These are phyloP conservation scores for Nitzschia sp. DNA, from an alignment of 108 stramenopile species.

Conservation along the genomic window DNA sequence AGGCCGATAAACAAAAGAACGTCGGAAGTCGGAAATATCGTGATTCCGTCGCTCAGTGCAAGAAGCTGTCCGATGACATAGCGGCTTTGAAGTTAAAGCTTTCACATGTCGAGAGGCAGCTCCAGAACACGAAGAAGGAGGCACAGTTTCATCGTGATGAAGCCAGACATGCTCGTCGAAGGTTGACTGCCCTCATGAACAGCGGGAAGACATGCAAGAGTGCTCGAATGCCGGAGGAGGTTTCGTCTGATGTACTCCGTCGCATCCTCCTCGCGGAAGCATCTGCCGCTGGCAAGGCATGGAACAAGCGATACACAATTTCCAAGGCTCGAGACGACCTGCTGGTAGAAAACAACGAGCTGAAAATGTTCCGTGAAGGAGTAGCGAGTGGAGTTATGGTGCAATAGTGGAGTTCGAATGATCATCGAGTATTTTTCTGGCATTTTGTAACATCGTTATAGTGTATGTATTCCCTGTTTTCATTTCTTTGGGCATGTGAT, in stretches of 20 bases:
- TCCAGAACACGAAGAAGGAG: slow-evolving; percentile 5
- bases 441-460: too few relatives aligned
- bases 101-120: not conserved
- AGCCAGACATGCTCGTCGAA: not conserved
- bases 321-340: not conserved
- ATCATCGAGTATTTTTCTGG: too few relatives aligned
- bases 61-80: slow-evolving; percentile 6
- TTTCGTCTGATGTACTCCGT: not conserved
- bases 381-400: not conserved
- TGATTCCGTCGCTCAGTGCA: slow-evolving; percentile 13
- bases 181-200: slow-evolving; percentile 9
- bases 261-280: not conserved
- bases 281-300: not conserved
- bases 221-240: too few relatives aligned
- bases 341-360: not conserved
- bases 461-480: too few relatives aligned
- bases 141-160: slow-evolving; percentile 9
- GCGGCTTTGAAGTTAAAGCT: slow-evolving; percentile 1
- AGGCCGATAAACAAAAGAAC: slow-evolving; percentile 1
- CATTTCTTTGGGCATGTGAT: too few relatives aligned
- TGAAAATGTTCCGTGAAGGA: slow-evolving; percentile 12
- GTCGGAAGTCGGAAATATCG: slow-evolving; percentile 2
- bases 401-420: not conserved
- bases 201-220: not conserved
- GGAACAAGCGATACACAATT: not conserved